Percentiles rank a stretch among this genome's conserved stretches.
phyloP scores from a whole-genome alignment of 2,329 filamentous ascomycete species.

The Tolypocladium guangdongense region DNA sequence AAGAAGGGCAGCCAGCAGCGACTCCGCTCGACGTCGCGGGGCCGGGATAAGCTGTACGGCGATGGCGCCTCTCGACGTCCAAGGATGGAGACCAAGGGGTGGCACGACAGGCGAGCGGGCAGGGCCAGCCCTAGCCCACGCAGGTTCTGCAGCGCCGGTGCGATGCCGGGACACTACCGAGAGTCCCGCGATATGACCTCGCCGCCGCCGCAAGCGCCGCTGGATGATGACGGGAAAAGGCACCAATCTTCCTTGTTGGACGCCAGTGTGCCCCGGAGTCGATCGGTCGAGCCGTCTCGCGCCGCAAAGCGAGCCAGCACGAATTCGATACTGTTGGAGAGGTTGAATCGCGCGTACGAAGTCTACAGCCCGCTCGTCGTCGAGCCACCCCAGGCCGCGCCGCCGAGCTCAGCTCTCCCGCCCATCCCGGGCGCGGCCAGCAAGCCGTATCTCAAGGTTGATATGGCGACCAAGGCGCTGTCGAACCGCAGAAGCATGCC shows the following conservation, averaged over 20 bases:
- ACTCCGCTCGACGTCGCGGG: slow-evolving; percentile 2
- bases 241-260: slow-evolving; percentile 5
- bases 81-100: slow-evolving; percentile 7
- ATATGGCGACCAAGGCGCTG: slow-evolving; percentile 11
- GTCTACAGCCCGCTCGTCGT: slow-evolving; percentile 1
- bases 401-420: slow-evolving; percentile 19
- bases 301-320: slow-evolving; percentile 17
- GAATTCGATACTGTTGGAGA: slow-evolving; percentile 15
- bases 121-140: slow-evolving; percentile 8
- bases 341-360: slow-evolving; percentile 10
- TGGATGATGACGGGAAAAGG: background rate
- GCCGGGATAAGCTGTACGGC: background rate
- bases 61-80: slow-evolving; percentile 11
- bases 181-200: background rate
- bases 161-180: background rate
- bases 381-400: slow-evolving; percentile 13
- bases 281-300: slow-evolving; percentile 6
- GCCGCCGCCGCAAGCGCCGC: background rate
- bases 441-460: slow-evolving; percentile 10
- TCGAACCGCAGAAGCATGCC: slow-evolving; percentile 37
- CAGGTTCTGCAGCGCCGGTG: slow-evolving; percentile 15
- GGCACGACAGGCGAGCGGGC: slow-evolving; percentile 12
- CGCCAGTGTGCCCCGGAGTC: background rate
- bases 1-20: background rate
- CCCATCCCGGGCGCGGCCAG: slow-evolving; percentile 17